Evolutionary conservation across 305 asterid species (phyloP).

Genomic region (Solanum hybrid): DNA sequence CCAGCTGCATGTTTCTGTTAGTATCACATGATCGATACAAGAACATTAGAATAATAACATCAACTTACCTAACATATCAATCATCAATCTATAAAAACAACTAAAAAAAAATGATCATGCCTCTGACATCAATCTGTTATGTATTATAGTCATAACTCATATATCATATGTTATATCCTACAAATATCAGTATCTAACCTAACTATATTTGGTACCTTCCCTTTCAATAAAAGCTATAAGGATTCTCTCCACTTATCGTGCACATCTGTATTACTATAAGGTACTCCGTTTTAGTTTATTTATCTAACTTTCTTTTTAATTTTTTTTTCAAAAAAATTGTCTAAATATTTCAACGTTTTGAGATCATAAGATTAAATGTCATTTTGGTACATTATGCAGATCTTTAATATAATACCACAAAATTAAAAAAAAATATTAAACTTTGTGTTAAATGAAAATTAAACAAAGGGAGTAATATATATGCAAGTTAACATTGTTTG

Average conservation of each 20-base stretch:
- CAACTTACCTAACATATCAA: background rate
- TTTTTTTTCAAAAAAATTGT: rapidly evolving
- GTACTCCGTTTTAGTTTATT: background rate
- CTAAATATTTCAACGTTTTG: background rate
- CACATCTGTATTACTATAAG: background rate
- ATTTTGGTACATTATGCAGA: background rate
- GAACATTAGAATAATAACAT: background rate
- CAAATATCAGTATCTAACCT: background rate
- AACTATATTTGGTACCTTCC: background rate
- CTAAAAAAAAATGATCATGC: background rate
- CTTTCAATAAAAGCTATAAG: background rate
- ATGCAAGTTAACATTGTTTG: background rate
- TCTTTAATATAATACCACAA: background rate
- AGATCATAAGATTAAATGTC: background rate
- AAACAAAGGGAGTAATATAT: too few relatives aligned
- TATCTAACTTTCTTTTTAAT: too few relatives aligned
- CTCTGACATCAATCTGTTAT: background rate
- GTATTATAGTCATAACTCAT: background rate
- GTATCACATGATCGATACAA: background rate
- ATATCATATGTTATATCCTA: background rate
- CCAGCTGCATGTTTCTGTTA: background rate
- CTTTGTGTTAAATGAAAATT: background rate
- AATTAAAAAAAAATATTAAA: too few relatives aligned
- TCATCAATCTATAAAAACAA: background rate
- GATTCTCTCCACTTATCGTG: background rate